Evolutionary conservation across 1,284 basidiomycete genomes (phyloP).

Genomic region (Athelia psychrophila): DNA sequence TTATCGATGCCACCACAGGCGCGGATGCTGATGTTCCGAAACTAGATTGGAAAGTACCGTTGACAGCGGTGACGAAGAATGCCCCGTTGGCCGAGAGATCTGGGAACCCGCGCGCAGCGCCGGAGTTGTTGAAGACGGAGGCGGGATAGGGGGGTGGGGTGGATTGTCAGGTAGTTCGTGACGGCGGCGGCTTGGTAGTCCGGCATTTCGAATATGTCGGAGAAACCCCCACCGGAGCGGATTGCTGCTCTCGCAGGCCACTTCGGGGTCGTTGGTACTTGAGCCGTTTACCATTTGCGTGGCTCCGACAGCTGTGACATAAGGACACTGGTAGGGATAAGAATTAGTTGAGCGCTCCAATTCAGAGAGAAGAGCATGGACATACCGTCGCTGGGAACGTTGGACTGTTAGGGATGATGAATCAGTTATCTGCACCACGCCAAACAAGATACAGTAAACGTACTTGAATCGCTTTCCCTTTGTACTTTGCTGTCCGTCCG

Average conservation of each 20-base stretch:
- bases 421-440: constrained; percentile 9
- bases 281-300: constrained; percentile 43
- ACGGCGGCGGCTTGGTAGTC: constrained; percentile 33
- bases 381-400: constrained; percentile 36
- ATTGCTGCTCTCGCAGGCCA: constrained; percentile 35
- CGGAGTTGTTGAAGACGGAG: constrained; percentile 46
- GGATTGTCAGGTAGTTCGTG: constrained; percentile 29
- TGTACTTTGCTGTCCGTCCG: constrained; percentile 15
- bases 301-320: constrained; percentile 50
- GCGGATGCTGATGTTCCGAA: constrained; percentile 36
- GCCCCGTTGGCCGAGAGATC: constrained; percentile 41
- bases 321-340: too few species aligned
- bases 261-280: constrained; percentile 35
- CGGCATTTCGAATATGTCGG: constrained; percentile 36
- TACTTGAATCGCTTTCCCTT: too few species aligned
- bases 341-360: too few species aligned
- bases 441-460: constrained; percentile 3
- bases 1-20: constrained; percentile 40
- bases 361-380: too few species aligned
- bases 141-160: constrained; percentile 39
- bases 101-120: constrained; percentile 46
- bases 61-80: constrained; percentile 29
- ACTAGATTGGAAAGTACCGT: constrained; percentile 31
- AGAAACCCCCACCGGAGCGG: constrained; percentile 48
- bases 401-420: constrained; percentile 29